Evolutionary conservation across 164 flowering plant species (phyloP), one percentile per base, ranked within the genome.

Genomic region (Berberis vulgaris): DNA sequence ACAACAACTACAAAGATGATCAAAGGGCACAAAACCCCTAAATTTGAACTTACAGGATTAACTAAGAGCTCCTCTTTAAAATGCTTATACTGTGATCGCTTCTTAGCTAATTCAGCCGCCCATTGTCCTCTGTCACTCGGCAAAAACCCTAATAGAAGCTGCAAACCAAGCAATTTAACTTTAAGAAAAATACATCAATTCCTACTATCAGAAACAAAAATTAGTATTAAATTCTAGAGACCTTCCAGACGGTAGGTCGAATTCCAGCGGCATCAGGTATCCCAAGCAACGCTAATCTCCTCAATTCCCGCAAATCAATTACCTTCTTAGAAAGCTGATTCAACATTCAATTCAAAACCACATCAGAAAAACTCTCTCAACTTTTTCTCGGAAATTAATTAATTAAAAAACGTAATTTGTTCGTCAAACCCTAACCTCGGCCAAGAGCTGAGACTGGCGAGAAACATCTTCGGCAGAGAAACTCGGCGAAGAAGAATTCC

Each of bases 191-290:
- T 54, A 5, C 41, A 56, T 7, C 11, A 56, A 9, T 13, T 43
- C 26, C 26, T 26, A 26, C 26, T 26, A 26, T 26, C 26, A 26
- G 26, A 26, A 26, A 26, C 26, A 26, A 2, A 47, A 46, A 45
- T 4, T 45, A 2, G 40, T 6, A 59, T 3, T 9, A 54, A 44
- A 3, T 60, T 40, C 43, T 49, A 11, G 12, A 39, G 55, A 92
- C 98, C 95, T 93, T 94, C 98, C 98, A 94, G 12, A 84, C 87
- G 0, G 86, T 81, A 39, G 96, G 71, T 26, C 98, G 92, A 65
- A 91, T 82, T 9, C 91, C 95, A 44, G 88, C 78, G 54, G 82
- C 85, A 78, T 94, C 98, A 0, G 93, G 95, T 56, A 94, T 74
- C 3, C 98, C 89, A 69, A 82, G 88, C 6, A 86, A 80, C 7